Evolutionary conservation across 2,329 filamentous ascomycete species (phyloP).

Genomic region (Fusarium sp.): DNA sequence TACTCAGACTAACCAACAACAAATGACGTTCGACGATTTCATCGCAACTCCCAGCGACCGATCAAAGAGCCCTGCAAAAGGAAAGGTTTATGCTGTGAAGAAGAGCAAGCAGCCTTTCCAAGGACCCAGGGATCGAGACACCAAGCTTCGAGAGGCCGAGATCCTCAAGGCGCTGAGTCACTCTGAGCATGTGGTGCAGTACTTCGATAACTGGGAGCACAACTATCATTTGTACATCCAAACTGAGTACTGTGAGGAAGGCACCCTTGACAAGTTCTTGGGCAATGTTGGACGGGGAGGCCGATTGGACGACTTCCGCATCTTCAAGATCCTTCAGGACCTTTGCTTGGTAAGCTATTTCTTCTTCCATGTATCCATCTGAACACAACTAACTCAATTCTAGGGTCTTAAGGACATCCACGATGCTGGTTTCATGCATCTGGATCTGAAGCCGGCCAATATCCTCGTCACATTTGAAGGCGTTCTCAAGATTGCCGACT

Average conservation of each 20-base stretch:
- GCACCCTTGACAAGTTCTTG: slow-evolving; percentile 88
- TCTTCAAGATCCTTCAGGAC: slow-evolving; percentile 97
- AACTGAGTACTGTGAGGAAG: slow-evolving; percentile 96
- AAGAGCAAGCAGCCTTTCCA: slow-evolving; percentile 85
- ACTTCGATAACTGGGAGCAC: slow-evolving; percentile 89
- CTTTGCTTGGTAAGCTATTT: slow-evolving; percentile 76
- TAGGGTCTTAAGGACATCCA: slow-evolving; percentile 93
- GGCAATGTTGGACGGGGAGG: slow-evolving; percentile 84
- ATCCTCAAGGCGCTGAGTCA: slow-evolving; percentile 81
- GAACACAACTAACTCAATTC: slow-evolving; percentile 18
- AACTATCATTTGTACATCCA: slow-evolving; percentile 92
- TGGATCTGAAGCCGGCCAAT: slow-evolving; percentile 88
- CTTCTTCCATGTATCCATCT: neutral
- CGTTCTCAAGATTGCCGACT: slow-evolving; percentile 86
- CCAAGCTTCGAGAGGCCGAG: slow-evolving; percentile 85
- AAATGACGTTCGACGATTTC: slow-evolving; percentile 53
- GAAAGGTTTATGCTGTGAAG: slow-evolving; percentile 88
- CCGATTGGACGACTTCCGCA: slow-evolving; percentile 93
- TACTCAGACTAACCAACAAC: slow-evolving; percentile 54
- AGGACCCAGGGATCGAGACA: slow-evolving; percentile 82
- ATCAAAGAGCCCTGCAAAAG: slow-evolving; percentile 65
- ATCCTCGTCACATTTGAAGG: slow-evolving; percentile 85
- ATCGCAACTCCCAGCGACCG: slow-evolving; percentile 59
- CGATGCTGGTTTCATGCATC: slow-evolving; percentile 84
- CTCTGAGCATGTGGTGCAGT: slow-evolving; percentile 86